Conservation (phyloP, 805 yeast genomes). For the Starmera caribaea region DNA sequence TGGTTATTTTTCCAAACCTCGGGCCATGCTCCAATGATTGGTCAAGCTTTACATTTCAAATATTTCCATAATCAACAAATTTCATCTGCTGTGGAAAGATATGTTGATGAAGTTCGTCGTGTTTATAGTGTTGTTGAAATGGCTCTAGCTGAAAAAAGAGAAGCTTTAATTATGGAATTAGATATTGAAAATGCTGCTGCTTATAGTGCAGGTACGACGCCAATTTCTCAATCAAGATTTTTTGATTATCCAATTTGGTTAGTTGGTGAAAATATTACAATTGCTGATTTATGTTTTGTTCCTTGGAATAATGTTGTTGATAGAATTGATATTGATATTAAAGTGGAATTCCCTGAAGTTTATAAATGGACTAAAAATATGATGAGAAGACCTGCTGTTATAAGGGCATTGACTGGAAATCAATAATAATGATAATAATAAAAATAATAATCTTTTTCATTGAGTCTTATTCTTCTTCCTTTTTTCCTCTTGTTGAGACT, state of each 20-base stretch:
- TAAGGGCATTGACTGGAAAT: slow-evolving; percentile 75
- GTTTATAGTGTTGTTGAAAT: slow-evolving; percentile 92
- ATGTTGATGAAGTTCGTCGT: slow-evolving; percentile 85
- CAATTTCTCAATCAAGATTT: slow-evolving; percentile 73
- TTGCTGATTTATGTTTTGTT: slow-evolving; percentile 87
- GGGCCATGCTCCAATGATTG: slow-evolving; percentile 98
- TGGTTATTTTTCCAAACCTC: slow-evolving; percentile 95
- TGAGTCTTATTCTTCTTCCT: too few relatives aligned
- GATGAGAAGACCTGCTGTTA: slow-evolving; percentile 92
- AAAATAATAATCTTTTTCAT: too few relatives aligned
- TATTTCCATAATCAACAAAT: slow-evolving; percentile 82
- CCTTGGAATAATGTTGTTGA: slow-evolving; percentile 97
- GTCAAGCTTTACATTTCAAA: slow-evolving; percentile 90
- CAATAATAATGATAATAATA: slow-evolving; percentile 14
- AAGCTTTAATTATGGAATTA: slow-evolving; percentile 79
- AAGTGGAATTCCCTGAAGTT: slow-evolving; percentile 87
- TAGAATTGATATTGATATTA: slow-evolving; percentile 80
- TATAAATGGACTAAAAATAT: slow-evolving; percentile 92
- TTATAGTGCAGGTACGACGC: slow-evolving; percentile 81
- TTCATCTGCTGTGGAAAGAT: slow-evolving; percentile 83
- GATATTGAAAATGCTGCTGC: slow-evolving; percentile 84
- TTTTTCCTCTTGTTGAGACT: too few relatives aligned
- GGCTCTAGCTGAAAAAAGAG: slow-evolving; percentile 90
- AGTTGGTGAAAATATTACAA: slow-evolving; percentile 74
- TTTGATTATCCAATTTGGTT: slow-evolving; percentile 94